phyloP scores from a whole-genome alignment of 371 early-diverging fungal genomes.

The Mortierella sp. region DNA sequence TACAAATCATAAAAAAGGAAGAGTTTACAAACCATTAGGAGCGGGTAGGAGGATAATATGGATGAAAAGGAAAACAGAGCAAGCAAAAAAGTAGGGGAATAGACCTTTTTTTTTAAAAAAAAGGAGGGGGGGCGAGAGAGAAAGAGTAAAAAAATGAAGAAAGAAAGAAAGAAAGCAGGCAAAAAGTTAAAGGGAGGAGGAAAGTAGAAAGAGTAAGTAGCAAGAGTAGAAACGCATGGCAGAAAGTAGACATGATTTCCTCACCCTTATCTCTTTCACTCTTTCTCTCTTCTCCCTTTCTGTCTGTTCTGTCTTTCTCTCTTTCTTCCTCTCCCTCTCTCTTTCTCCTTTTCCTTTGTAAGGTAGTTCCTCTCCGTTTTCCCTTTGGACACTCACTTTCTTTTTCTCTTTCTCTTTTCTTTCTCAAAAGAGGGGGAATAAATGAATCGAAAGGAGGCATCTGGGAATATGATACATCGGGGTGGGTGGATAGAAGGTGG shows the following conservation, averaged over 20 bases:
- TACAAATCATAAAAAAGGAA: too few relatives aligned
- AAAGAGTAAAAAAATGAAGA: conserved; percentile 4
- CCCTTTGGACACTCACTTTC: conserved; percentile 6
- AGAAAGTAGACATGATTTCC: conserved; percentile 1
- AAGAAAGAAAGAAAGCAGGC: background rate
- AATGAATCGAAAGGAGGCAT: too few relatives aligned
- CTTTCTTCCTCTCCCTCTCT: too few relatives aligned
- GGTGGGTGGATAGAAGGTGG: too few relatives aligned
- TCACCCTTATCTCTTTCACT: conserved; percentile 8
- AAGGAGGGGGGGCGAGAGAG: too few relatives aligned
- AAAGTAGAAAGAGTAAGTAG: conserved; percentile 9
- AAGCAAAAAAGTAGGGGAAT: conserved; percentile 1
- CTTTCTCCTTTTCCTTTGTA: too few relatives aligned
- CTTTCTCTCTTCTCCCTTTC: background rate
- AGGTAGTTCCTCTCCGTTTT: too few relatives aligned
- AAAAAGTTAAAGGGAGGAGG: background rate
- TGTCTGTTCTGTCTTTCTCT: too few relatives aligned
- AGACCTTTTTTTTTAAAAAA: background rate
- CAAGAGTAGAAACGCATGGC: background rate
- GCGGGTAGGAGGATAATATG: background rate
- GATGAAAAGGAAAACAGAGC: conserved; percentile 1
- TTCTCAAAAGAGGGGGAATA: too few relatives aligned
- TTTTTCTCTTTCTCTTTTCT: conserved; percentile 3
- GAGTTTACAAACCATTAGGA: too few relatives aligned
- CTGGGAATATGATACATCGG: too few relatives aligned